A percentile compares a stretch with the other conserved stretches of the same genome.
These are phyloP conservation scores for Ogataea trehalophila DNA, from an alignment of 805 yeast species.

Conservation along the genomic window DNA sequence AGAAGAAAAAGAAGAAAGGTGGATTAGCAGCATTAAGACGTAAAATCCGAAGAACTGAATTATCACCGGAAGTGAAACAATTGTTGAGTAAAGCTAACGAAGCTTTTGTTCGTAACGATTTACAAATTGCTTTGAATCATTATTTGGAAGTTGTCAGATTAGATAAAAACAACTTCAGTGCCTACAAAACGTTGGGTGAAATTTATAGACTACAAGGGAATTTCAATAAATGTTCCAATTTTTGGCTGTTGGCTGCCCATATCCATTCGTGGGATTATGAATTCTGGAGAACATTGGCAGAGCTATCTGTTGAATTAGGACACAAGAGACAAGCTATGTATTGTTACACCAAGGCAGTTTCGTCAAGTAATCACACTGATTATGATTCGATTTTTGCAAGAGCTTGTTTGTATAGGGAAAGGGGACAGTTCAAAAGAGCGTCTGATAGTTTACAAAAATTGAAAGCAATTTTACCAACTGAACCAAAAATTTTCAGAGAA, in stretches of 20 bases:
- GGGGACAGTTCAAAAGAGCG: conserved; percentile 65
- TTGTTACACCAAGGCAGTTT: conserved; percentile 66
- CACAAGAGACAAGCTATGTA: conserved; percentile 73
- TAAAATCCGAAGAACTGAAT: conserved; percentile 37
- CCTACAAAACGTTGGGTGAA: conserved; percentile 86
- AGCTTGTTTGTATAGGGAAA: conserved; percentile 61
- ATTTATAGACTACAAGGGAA: conserved; percentile 67
- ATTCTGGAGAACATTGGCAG: conserved; percentile 77
- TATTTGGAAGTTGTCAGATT: conserved; percentile 69
- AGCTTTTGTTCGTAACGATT: conserved; percentile 65
- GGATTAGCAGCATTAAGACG: conserved; percentile 35
- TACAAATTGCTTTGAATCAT: conserved; percentile 51
- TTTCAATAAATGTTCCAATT: conserved; percentile 66
- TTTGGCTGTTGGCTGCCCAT: conserved; percentile 81
- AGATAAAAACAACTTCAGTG: conserved; percentile 74
- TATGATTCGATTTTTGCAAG: conserved; percentile 58
- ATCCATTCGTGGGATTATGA: conserved; percentile 69
- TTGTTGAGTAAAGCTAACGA: conserved; percentile 72
- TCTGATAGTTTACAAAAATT: conserved; percentile 65
- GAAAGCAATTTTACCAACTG: conserved; percentile 51
- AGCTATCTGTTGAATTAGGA: conserved; percentile 56
- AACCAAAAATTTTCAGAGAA: conserved; percentile 56
- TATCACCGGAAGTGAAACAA: conserved; percentile 69
- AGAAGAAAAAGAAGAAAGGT: conserved; percentile 30
- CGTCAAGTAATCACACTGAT: conserved; percentile 38